Evolutionary conservation across 306 rosid genomes (phyloP).

Genomic region (Quercus mongolica): DNA sequence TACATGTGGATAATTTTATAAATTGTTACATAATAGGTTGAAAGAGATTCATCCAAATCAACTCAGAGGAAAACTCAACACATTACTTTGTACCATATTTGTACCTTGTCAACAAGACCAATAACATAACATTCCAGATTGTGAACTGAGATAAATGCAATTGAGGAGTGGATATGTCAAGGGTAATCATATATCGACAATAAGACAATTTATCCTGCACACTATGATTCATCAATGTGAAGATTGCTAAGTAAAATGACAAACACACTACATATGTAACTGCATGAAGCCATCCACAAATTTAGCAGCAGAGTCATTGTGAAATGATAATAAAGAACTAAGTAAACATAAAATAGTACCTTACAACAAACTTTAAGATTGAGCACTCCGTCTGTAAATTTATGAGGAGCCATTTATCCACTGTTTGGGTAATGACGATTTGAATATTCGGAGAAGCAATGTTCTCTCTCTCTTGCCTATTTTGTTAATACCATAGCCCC

Average conservation of each 20-base stretch:
- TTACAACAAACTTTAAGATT: neutral
- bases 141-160: neutral
- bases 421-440: conserved; percentile 53
- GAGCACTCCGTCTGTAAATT: conserved; percentile 10
- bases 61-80: no score
- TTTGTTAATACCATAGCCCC: conserved; percentile 44
- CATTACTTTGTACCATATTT: neutral
- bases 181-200: neutral
- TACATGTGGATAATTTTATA: no score
- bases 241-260: neutral
- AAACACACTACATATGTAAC: neutral
- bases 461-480: conserved; percentile 51
- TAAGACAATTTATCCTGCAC: neutral
- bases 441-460: conserved; percentile 63
- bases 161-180: neutral
- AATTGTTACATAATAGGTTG: no score
- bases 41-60: no score
- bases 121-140: neutral
- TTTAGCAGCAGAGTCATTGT: neutral
- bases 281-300: neutral
- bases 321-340: neutral
- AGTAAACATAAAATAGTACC: neutral
- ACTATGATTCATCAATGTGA: neutral
- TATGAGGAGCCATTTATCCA: conserved; percentile 42
- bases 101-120: neutral